Conservation (phyloP, 1,284 basidiomycete genomes). For the Cryptococcus floricola region DNA sequence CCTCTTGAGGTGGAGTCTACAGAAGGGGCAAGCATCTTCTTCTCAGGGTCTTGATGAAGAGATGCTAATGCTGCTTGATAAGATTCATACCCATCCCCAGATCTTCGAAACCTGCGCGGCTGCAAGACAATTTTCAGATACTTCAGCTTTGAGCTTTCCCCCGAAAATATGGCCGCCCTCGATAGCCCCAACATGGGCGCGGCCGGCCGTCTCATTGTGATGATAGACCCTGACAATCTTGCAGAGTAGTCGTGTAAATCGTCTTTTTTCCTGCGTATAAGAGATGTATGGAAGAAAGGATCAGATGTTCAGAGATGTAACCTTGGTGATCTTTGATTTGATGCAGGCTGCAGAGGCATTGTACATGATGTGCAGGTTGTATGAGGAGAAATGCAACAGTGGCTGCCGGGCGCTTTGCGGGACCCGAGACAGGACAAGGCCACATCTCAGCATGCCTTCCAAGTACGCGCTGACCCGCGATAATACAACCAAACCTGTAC, state of each 20-base stretch:
- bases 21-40: constrained; percentile 62
- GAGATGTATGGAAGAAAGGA: no score
- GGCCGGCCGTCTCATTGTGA: constrained; percentile 60
- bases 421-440: no score
- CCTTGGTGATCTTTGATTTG: background rate
- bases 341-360: no score
- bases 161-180: constrained; percentile 60
- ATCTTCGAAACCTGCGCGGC: constrained; percentile 62
- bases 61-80: background rate
- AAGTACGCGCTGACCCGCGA: no score
- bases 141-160: constrained; percentile 63
- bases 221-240: constrained; percentile 55
- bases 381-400: no score
- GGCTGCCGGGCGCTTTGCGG: no score
- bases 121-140: constrained; percentile 63
- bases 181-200: constrained; percentile 53
- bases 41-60: constrained; percentile 48
- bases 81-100: constrained; percentile 72
- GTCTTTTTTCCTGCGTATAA: no score
- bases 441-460: no score
- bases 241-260: background rate
- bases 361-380: no score
- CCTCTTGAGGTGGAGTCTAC: constrained; percentile 75
- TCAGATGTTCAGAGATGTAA: no score
- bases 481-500: no score